A percentile compares a stretch with the other conserved stretches of the same genome.
Evolutionary conservation across 371 early-diverging fungal species (phyloP).

Genomic region (Smittium culicis): DNA sequence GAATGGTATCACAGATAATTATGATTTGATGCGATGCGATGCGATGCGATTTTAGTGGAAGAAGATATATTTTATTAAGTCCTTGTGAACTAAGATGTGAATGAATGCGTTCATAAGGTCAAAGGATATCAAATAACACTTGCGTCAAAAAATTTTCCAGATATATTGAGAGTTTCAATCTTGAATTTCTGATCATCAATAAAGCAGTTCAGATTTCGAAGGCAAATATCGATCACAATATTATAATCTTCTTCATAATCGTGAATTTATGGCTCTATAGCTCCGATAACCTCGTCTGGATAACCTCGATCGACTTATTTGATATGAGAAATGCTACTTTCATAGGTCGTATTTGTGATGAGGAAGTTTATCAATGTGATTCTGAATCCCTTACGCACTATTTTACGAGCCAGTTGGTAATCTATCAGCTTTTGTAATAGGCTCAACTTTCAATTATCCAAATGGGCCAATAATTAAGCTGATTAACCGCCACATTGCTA

Average conservation of each 20-base stretch:
- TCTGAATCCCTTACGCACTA: no score
- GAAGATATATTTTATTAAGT: background rate
- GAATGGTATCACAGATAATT: background rate
- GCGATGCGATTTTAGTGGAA: background rate
- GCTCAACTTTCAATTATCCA: no score
- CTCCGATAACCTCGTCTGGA: background rate
- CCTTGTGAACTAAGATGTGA: background rate
- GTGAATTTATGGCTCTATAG: background rate
- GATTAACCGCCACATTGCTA: no score
- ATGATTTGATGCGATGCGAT: background rate
- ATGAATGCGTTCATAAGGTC: background rate
- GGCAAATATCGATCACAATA: background rate
- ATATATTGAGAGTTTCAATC: background rate
- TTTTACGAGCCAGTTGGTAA: no score
- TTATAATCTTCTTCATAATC: background rate
- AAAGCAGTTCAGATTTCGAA: background rate
- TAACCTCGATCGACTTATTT: background rate
- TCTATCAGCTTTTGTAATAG: no score
- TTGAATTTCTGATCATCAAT: background rate
- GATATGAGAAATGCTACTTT: no score
- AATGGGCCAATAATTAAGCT: no score
- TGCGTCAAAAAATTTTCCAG: background rate
- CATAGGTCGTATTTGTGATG: no score
- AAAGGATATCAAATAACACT: background rate
- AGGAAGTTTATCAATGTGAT: no score